Evolutionary conservation across 495 filamentous ascomycete genomes (phyloP).

Genomic region (Niebla homalea): DNA sequence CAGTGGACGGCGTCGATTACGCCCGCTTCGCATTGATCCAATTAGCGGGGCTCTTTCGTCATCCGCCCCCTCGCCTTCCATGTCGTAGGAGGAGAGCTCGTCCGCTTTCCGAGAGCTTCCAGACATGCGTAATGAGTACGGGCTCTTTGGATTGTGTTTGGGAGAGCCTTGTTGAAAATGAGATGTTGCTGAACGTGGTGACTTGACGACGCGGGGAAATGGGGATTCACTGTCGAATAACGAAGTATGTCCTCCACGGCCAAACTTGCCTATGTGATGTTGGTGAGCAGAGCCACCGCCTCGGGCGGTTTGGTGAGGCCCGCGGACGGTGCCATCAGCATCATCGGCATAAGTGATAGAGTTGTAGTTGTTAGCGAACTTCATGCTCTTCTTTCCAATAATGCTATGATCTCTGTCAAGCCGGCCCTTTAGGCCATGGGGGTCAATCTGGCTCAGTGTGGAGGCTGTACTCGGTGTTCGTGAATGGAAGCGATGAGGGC

Average conservation of each 20-base stretch:
- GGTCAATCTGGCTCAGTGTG: conserved; percentile 67
- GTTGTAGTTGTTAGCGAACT: conserved; percentile 78
- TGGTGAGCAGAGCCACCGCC: conserved; percentile 52
- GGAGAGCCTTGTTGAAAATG: conserved; percentile 38
- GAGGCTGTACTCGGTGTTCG: conserved; percentile 91
- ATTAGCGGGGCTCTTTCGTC: conserved; percentile 85
- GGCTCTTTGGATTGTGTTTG: conserved; percentile 30
- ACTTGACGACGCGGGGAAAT: conserved; percentile 33
- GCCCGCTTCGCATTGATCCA: conserved; percentile 44
- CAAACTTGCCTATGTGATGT: conserved; percentile 64
- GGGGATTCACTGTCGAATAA: conserved; percentile 70
- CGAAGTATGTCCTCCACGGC: conserved; percentile 56
- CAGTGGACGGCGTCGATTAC: conserved; percentile 47
- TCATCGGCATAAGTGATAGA: conserved; percentile 46
- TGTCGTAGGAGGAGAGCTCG: conserved; percentile 49
- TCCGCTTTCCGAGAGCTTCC: conserved; percentile 38
- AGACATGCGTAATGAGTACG: conserved; percentile 25
- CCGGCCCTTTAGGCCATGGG: conserved; percentile 47
- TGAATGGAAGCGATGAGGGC: conserved; percentile 78
- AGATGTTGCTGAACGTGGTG: conserved; percentile 20
- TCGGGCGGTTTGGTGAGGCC: conserved; percentile 39
- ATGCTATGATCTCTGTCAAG: conserved; percentile 55
- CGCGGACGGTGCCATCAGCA: conserved; percentile 35
- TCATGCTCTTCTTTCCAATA: conserved; percentile 86
- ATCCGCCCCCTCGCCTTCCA: conserved; percentile 66